Base-by-base conservation (phyloP, 2,329 filamentous ascomycete species). In the Ceratocystis diversiconidia region DNA sequence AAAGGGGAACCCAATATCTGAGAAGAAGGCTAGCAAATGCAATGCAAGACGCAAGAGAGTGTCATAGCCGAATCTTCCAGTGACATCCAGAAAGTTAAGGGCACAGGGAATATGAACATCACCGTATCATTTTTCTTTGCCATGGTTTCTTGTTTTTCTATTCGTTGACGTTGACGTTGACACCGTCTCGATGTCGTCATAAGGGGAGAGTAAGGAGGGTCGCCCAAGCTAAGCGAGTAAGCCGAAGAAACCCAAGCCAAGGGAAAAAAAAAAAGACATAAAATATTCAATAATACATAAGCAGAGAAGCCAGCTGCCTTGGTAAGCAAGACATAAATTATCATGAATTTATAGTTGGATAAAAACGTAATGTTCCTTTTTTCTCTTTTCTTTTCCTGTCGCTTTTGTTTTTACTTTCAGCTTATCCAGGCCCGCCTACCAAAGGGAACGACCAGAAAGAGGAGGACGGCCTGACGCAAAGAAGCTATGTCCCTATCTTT, bases 401-500 rank as follows among this genome's bases (percentile, higher is more conserved):
- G 32, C 8, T 36, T 36, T 36, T 52, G 6, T 5, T 25, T 25
- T 25, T 12, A 32, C 48, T 25, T 52, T 52, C 48, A 52, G 48
- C 48, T 52, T 48, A 22, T 52, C 48, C 48, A 25, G 12, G 48
- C 25, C 19, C 32, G 8, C 32, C 48, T 25, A 25, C 48, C 48
- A 25, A 52, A 52, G 48, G 22, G 15, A 52, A 25, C 48, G 22
- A 52, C 19, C 22, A 52, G 19, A 22, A 52, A 25, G 48, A 52
- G 17, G 48, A 52, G 22, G 3, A 36, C 32, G 10, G 32, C 10
- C 32, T 36, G 32, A 4, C 8, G 32, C 32, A 36, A 36, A 36
- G 52, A 59, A 59, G 52, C 52, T 59, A 59, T 59, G 52, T 59
- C 52, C 52, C 52, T n/a, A 22, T 55, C 22, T 12, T 25, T 50